phyloP scores from a whole-genome alignment of 2,329 filamentous ascomycete species.

The Triangularia verruculosa region DNA sequence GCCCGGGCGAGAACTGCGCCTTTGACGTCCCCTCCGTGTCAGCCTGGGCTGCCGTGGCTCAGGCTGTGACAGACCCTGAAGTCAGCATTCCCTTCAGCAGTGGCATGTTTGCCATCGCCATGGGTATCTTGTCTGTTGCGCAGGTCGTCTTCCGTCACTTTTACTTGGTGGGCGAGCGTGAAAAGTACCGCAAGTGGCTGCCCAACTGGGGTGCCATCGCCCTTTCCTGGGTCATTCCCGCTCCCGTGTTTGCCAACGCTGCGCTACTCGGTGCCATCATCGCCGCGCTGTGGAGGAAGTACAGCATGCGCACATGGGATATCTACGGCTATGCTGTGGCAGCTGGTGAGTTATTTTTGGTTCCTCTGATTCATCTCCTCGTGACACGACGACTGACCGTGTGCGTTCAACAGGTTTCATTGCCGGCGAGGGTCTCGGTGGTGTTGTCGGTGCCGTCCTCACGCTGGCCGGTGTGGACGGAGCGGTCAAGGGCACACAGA shows the following conservation, averaged over 20 bases:
- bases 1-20: conserved; percentile 48
- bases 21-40: conserved; percentile 62
- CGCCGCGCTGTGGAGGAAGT: conserved; percentile 54
- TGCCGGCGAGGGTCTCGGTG: conserved; percentile 61
- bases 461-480: conserved; percentile 29
- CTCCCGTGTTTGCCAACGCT: conserved; percentile 56
- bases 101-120: conserved; percentile 56
- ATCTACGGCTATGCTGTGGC: conserved; percentile 57
- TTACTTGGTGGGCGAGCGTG: conserved; percentile 50
- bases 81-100: conserved; percentile 54
- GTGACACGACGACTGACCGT: conserved; percentile 1
- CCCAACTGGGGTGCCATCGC: conserved; percentile 63
- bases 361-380: conserved; percentile 2
- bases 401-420: conserved; percentile 45
- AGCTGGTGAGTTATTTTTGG: conserved; percentile 24
- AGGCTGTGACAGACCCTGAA: conserved; percentile 56
- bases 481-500: conserved; percentile 20
- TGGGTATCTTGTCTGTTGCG: conserved; percentile 48
- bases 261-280: conserved; percentile 54
- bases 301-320: conserved; percentile 51
- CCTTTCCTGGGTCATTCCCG: conserved; percentile 56
- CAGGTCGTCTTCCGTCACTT: conserved; percentile 56
- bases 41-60: conserved; percentile 64
- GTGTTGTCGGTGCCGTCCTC: conserved; percentile 44
- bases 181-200: conserved; percentile 53